Evolutionary conservation across 2,329 filamentous ascomycete genomes (phyloP).

Genomic region (Paecilomyces fulvus): DNA sequence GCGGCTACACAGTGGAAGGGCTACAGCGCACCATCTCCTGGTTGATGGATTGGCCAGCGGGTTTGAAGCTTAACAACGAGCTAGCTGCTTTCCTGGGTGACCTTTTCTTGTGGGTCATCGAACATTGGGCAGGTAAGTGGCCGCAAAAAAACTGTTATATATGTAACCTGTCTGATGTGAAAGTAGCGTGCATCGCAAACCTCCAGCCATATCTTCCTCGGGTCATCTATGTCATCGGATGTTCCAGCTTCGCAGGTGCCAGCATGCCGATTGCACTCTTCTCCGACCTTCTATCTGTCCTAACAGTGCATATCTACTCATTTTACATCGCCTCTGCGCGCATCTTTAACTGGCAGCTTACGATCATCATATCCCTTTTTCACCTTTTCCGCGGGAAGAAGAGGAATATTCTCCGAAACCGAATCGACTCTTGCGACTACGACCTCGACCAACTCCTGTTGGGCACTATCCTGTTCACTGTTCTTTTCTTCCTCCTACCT

Average conservation of each 20-base stretch:
- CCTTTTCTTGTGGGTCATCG: slow-evolving; percentile 95
- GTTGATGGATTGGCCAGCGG: slow-evolving; percentile 93
- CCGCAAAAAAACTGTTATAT: not conserved
- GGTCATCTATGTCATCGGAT: slow-evolving; percentile 86
- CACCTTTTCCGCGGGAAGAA: slow-evolving; percentile 98
- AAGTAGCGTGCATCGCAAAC: slow-evolving; percentile 64
- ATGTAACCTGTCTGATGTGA: slow-evolving; percentile 9
- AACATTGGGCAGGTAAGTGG: slow-evolving; percentile 80
- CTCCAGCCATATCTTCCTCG: slow-evolving; percentile 73
- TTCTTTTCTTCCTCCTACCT: slow-evolving; percentile 88
- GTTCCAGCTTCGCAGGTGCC: slow-evolving; percentile 89
- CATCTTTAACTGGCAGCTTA: slow-evolving; percentile 98
- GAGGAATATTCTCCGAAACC: slow-evolving; percentile 89
- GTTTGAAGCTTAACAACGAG: slow-evolving; percentile 90
- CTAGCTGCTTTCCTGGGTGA: slow-evolving; percentile 90
- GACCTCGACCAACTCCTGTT: slow-evolving; percentile 93
- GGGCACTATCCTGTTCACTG: slow-evolving; percentile 90
- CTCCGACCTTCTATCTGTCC: slow-evolving; percentile 81
- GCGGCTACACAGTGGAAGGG: slow-evolving; percentile 77
- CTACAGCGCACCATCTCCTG: slow-evolving; percentile 83
- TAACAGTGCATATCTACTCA: slow-evolving; percentile 94
- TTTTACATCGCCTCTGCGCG: slow-evolving; percentile 96
- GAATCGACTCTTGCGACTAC: slow-evolving; percentile 98
- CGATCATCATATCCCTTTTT: slow-evolving; percentile 93
- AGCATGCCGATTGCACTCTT: slow-evolving; percentile 96